Evolutionary conservation across 768 basidiomycete genomes (phyloP).

Genomic region (Boletus speciosus): DNA sequence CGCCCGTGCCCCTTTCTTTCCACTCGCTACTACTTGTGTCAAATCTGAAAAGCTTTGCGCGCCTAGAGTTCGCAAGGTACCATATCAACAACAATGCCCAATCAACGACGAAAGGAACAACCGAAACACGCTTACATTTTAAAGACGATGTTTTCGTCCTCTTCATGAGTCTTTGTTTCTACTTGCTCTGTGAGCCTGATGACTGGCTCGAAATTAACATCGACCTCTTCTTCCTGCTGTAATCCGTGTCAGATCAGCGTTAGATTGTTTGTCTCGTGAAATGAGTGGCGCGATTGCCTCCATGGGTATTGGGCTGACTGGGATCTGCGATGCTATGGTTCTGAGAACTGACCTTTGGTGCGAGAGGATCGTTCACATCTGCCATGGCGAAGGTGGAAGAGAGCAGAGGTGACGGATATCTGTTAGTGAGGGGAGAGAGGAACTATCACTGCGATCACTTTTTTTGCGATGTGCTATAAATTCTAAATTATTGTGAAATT

Average conservation of each 20-base stretch:
- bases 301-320: conserved; percentile 14
- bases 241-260: conserved; percentile 27
- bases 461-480: conserved; percentile 16
- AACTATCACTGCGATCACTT: conserved; percentile 24
- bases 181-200: conserved; percentile 95
- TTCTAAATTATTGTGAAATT: conserved; percentile 4
- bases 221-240: conserved; percentile 67
- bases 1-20: conserved; percentile 98
- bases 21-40: conserved; percentile 75
- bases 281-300: conserved; percentile 28
- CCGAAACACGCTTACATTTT: conserved; percentile 72
- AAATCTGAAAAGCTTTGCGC: conserved; percentile 98
- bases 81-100: conserved; percentile 2
- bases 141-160: conserved; percentile 89
- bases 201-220: conserved; percentile 93
- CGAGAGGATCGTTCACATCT: conserved; percentile 60
- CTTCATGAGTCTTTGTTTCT: conserved; percentile 92
- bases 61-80: conserved; percentile 51
- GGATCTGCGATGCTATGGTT: not conserved
- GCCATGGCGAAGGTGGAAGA: conserved; percentile 42
- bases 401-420: conserved; percentile 6
- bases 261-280: conserved; percentile 19
- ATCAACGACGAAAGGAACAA: not conserved
- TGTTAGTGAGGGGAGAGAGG: conserved; percentile 16
- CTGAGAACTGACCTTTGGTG: conserved; percentile 58